Conservation (phyloP, 257 asterid genomes). For the Lycium barbarum region DNA sequence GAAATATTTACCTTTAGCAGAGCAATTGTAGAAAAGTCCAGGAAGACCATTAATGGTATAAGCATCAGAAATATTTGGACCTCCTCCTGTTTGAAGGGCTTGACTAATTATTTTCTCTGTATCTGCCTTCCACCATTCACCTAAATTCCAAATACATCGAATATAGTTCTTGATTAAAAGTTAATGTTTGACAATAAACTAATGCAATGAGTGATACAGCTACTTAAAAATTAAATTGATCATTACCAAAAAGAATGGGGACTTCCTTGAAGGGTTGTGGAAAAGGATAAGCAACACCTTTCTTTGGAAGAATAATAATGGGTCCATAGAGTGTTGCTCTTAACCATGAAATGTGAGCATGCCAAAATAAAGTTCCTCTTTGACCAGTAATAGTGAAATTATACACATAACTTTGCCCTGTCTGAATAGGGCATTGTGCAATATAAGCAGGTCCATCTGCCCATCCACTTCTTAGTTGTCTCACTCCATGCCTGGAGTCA, state of each 20-base stretch:
- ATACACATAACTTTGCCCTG: constrained; percentile 61
- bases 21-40: constrained; percentile 65
- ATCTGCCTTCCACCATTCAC: constrained; percentile 80
- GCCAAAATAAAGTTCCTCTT: constrained; percentile 73
- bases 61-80: constrained; percentile 70
- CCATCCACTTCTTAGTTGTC: constrained; percentile 74
- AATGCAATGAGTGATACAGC: neutral
- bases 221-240: neutral
- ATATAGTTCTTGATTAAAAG: neutral
- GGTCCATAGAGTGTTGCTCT: constrained; percentile 69
- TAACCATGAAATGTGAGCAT: constrained; percentile 78
- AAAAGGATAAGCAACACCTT: constrained; percentile 57
- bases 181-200: neutral
- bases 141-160: constrained; percentile 36
- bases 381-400: constrained; percentile 65
- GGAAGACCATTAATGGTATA: constrained; percentile 72
- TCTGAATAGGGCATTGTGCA: constrained; percentile 72
- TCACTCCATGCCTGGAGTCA: constrained; percentile 64
- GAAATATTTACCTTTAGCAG: constrained; percentile 49
- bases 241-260: constrained; percentile 57
- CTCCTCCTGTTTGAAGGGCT: constrained; percentile 64
- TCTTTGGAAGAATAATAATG: constrained; percentile 61
- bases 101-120: constrained; percentile 58
- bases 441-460: constrained; percentile 74
- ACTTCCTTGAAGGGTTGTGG: constrained; percentile 61